Percentiles rank a stretch among this genome's conserved stretches.
Conservation (phyloP, 371 early-diverging fungal genomes). For the Rhizopus sp. region DNA sequence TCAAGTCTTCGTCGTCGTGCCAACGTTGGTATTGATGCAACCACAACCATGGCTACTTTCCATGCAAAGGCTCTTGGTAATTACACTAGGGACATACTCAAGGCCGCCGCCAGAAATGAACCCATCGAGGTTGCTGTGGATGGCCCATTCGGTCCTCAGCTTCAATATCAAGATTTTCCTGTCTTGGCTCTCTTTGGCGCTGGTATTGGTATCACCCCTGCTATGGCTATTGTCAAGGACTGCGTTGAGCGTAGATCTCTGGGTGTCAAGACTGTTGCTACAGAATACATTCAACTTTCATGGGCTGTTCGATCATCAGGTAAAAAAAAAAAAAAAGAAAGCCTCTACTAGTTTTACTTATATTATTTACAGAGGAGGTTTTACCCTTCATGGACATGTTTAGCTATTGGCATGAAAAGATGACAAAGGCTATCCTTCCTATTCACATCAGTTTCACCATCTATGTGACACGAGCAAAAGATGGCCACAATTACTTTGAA, state of each 20-base stretch:
- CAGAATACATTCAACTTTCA: constrained; percentile 41
- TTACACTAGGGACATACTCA: constrained; percentile 27
- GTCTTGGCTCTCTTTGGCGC: constrained; percentile 35
- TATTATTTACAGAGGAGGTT: constrained; percentile 30
- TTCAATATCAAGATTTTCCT: constrained; percentile 44
- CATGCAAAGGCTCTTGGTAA: constrained; percentile 50
- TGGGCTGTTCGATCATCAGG: constrained; percentile 42
- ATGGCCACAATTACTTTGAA: constrained; percentile 22
- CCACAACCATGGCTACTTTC: constrained; percentile 27
- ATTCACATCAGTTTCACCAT: constrained; percentile 30
- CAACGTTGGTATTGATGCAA: constrained; percentile 7
- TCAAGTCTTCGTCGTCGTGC: constrained; percentile 27
- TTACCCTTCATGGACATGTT: constrained; percentile 36
- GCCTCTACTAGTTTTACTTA: not conserved
- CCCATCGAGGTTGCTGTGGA: constrained; percentile 34
- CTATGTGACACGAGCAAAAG: constrained; percentile 35
- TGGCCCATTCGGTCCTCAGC: constrained; percentile 47
- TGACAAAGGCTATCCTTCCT: constrained; percentile 22
- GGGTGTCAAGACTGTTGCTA: constrained; percentile 38
- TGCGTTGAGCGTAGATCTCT: constrained; percentile 37
- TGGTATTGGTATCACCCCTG: constrained; percentile 53
- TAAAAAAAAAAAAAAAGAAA: constrained; percentile 10
- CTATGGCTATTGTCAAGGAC: constrained; percentile 43
- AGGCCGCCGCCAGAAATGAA: constrained; percentile 12
- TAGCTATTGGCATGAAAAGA: constrained; percentile 28